Evolutionary conservation across 108 stramenopile species (phyloP).

Genomic region (Nitzschia sp.): DNA sequence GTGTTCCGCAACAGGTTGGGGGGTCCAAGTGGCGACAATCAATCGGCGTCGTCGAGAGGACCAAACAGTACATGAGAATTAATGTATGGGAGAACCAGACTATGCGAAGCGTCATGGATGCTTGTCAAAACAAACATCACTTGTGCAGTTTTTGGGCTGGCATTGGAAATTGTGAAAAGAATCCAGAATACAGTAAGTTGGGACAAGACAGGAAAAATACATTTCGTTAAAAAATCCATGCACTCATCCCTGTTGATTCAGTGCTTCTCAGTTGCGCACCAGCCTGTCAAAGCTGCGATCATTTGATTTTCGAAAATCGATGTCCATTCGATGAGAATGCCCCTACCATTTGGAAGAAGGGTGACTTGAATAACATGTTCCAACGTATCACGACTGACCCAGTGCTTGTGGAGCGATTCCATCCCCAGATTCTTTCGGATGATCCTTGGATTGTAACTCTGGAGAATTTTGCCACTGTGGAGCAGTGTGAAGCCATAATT

Average conservation of each 20-base stretch:
- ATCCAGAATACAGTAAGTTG: conserved; percentile 64
- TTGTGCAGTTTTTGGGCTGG: conserved; percentile 72
- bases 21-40: conserved; percentile 8
- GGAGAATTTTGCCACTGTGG: conserved; percentile 69
- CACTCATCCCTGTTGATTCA: background rate
- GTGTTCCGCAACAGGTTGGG: conserved; percentile 12
- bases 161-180: conserved; percentile 65
- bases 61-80: conserved; percentile 46
- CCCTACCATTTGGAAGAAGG: conserved; percentile 41
- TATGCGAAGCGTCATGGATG: conserved; percentile 26
- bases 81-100: conserved; percentile 31
- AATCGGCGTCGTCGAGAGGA: conserved; percentile 14
- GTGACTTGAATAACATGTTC: conserved; percentile 67
- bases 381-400: conserved; percentile 51
- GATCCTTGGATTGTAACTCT: conserved; percentile 57
- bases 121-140: conserved; percentile 54
- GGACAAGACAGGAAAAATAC: conserved; percentile 1
- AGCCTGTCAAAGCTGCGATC: conserved; percentile 38
- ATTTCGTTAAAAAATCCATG: background rate
- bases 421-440: conserved; percentile 24
- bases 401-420: conserved; percentile 6
- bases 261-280: conserved; percentile 54
- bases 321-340: conserved; percentile 53
- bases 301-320: conserved; percentile 21
- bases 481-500: conserved; percentile 71